Conservation (phyloP, 768 basidiomycete genomes). For the Kondoa subrosea region DNA sequence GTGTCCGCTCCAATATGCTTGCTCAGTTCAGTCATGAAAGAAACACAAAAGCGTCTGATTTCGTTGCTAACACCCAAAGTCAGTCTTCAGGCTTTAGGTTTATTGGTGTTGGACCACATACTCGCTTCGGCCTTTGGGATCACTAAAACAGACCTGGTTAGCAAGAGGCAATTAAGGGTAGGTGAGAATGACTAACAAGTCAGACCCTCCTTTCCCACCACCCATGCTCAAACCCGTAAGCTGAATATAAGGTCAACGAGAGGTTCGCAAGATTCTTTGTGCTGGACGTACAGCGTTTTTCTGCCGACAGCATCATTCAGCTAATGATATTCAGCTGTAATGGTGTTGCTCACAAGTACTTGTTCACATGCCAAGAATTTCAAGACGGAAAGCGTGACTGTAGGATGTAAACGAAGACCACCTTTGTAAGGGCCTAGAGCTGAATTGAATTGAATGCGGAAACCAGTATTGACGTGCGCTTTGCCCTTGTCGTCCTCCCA, state of each 20-base stretch:
- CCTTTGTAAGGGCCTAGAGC: conserved; percentile 49
- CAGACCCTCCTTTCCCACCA: conserved; percentile 60
- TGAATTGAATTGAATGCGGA: conserved; percentile 60
- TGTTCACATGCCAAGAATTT: conserved; percentile 74
- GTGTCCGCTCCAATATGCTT: conserved; percentile 42
- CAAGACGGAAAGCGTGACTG: conserved; percentile 63
- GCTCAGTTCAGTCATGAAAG: conserved; percentile 56
- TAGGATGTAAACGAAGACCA: conserved; percentile 59
- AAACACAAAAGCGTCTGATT: conserved; percentile 28
- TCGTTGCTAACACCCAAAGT: not conserved
- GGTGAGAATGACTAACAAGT: conserved; percentile 36
- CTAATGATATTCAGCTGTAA: not conserved
- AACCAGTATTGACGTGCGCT: conserved; percentile 54
- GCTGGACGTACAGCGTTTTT: not conserved
- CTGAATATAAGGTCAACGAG: too few relatives aligned
- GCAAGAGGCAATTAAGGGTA: not conserved
- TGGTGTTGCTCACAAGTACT: conserved; percentile 31
- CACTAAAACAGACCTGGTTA: conserved; percentile 25
- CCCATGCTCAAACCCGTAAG: conserved; percentile 50
- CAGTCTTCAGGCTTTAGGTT: not conserved
- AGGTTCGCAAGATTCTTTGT: not conserved
- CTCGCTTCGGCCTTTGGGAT: conserved; percentile 66
- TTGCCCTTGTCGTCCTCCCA: conserved; percentile 35
- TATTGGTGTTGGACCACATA: conserved; percentile 49
- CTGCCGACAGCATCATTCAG: not conserved